Evolutionary conservation across 2,329 filamentous ascomycete species (phyloP), one percentile per base, ranked within the genome.

Genomic region (Botrytis squamosa): DNA sequence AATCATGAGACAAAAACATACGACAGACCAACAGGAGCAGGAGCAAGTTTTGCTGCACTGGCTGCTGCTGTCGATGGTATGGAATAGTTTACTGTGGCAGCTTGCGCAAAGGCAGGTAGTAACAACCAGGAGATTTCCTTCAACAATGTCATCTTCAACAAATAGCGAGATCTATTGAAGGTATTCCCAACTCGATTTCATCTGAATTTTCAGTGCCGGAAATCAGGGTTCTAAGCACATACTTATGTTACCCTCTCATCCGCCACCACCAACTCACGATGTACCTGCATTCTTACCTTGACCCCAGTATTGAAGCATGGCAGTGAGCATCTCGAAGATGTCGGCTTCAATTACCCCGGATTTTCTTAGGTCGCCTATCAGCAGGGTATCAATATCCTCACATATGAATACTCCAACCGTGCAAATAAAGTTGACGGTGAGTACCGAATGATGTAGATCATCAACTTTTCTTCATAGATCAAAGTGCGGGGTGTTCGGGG

Each of bases 11-110:
- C 12, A 3, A 9, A 25, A 20, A 80, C 84, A 77, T 77, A 86
- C 83, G 85, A 86, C 49, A 86, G 79, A 4, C 85, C 85, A 1
- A 86, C 81, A 9, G 85, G 85, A 2, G 85, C 83, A 44, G 80
- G 79, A 64, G 83, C 81, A 18, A 86, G 77, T 36, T 70, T 67
- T 42, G 74, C 66, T 64, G 77, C 76, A 40, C 57, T 72, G 22
- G 59, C 72, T 16, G 79, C 78, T 55, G 77, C 77, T 69, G 75
- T 65, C 14, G 71, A 42, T 7, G 78, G 78, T n/a, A 80, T 59
- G 46, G 75, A 73, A 68, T 80, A 79, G 20, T 55, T 60, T n/a
- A 68, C 40, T n/a, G 71, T 68, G 9, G 52, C 70, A 59, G 70
- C 71, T 60, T 72, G 38, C 25, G 14, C 63, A 59, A 60, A 14